Evolutionary conservation across 176 grass and related monocot species (phyloP).

Genomic region (Elymus sibiricus): DNA sequence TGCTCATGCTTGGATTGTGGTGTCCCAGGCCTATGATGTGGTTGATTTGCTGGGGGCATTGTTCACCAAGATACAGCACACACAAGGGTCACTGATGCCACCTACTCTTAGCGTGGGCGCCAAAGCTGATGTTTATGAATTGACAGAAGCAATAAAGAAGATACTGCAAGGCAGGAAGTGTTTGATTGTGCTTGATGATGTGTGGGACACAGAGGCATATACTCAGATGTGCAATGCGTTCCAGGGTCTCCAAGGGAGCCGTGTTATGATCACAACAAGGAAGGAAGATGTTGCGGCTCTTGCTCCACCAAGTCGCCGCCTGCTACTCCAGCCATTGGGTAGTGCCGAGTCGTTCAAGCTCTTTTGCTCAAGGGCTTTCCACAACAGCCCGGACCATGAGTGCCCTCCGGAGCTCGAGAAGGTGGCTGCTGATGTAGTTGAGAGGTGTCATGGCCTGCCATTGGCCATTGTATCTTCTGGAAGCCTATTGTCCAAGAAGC

Average conservation of each 20-base stretch:
- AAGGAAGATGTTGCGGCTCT: too few relatives aligned
- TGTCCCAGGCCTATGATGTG: too few relatives aligned
- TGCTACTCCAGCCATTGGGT: constrained; percentile 33
- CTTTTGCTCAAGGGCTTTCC: neutral
- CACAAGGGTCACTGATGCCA: neutral
- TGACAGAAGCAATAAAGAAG: neutral
- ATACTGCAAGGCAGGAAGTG: neutral
- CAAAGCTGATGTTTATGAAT: neutral
- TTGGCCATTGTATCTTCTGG: too few relatives aligned
- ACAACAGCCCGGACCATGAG: neutral
- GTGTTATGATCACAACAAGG: neutral
- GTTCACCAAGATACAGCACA: too few relatives aligned
- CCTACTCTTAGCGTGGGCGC: neutral
- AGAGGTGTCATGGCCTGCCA: too few relatives aligned
- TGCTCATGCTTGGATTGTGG: too few relatives aligned
- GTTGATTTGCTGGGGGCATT: too few relatives aligned
- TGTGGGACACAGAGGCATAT: neutral
- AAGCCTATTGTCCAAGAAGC: too few relatives aligned
- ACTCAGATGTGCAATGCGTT: neutral
- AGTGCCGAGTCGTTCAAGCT: neutral
- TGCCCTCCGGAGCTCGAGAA: neutral
- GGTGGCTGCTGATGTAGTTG: neutral
- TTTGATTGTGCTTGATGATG: neutral
- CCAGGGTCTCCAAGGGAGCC: neutral
- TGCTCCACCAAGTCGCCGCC: neutral